These are phyloP conservation scores for Raddia distichophylla DNA, from an alignment of 176 grass and related monocot genomes.

Conservation along the genomic window DNA sequence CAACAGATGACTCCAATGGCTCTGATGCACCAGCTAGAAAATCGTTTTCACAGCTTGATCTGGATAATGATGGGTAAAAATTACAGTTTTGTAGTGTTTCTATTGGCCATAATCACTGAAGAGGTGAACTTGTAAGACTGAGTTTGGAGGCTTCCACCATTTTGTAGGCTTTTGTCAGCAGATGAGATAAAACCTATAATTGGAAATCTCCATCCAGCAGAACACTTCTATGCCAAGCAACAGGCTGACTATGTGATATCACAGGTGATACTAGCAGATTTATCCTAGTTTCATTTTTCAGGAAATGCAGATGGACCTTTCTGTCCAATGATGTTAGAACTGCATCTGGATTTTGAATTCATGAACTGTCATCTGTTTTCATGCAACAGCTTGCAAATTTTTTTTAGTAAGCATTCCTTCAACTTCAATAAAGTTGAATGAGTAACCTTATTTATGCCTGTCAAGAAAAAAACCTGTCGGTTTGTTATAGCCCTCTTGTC, in stretches of 20 bases:
- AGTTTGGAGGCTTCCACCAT: conserved; percentile 16
- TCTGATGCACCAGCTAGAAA: conserved; percentile 83
- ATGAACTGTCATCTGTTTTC: conserved; percentile 3
- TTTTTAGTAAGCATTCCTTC: conserved; percentile 24
- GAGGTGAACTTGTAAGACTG: conserved; percentile 16
- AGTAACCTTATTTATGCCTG: not conserved
- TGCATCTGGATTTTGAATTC: not conserved
- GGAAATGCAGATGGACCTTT: not conserved
- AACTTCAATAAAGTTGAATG: conserved; percentile 25
- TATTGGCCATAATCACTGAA: conserved; percentile 30
- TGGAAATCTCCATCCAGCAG: conserved; percentile 76
- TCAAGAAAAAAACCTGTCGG: not conserved
- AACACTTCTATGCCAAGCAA: conserved; percentile 85
- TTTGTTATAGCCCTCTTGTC: conserved; percentile 17
- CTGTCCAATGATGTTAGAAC: conserved; percentile 10
- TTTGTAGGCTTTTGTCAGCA: conserved; percentile 78
- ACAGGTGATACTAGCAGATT: conserved; percentile 56
- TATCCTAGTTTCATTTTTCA: conserved; percentile 18
- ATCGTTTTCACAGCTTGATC: conserved; percentile 81
- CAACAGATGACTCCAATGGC: conserved; percentile 54
- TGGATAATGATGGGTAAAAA: conserved; percentile 87
- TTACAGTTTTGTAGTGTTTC: conserved; percentile 30
- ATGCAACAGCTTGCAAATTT: conserved; percentile 13
- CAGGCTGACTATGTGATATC: conserved; percentile 88
- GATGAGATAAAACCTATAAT: conserved; percentile 78